Conservation (phyloP, 257 asterid genomes). For the Oldenlandia corymbosa region DNA sequence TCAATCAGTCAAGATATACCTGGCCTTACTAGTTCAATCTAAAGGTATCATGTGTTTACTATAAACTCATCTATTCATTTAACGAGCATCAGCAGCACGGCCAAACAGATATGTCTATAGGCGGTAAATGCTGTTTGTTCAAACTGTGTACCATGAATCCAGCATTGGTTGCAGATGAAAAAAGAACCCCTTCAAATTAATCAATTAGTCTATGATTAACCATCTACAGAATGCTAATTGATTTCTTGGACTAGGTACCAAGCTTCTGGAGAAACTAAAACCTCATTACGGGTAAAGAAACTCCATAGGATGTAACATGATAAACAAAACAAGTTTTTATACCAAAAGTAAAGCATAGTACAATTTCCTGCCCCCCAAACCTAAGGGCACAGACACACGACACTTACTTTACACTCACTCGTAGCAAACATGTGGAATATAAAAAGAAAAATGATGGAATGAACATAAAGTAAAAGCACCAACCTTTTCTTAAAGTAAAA, state of each 20-base stretch:
- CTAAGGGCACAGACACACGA: no score
- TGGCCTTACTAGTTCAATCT: background rate
- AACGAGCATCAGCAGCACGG: background rate
- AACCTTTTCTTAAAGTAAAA: constrained; percentile 42
- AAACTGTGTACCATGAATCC: background rate
- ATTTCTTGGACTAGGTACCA: background rate
- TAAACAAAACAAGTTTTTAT: no score
- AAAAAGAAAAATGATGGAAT: no score
- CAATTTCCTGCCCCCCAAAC: no score
- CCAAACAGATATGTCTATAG: background rate
- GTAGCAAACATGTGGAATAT: no score
- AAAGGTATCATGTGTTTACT: no score
- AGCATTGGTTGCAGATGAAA: background rate
- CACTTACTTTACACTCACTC: no score
- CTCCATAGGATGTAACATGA: no score
- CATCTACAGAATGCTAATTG: background rate
- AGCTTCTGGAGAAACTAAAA: no score
- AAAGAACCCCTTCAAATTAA: background rate
- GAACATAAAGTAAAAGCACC: no score
- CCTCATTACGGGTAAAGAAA: no score
- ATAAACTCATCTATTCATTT: background rate
- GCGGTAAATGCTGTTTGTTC: background rate
- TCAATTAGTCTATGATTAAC: background rate
- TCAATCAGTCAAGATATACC: background rate
- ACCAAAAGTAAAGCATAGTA: no score